These are phyloP conservation scores for Alternaria alternata DNA, from an alignment of 2,329 filamentous ascomycete species.

Conservation along the genomic window DNA sequence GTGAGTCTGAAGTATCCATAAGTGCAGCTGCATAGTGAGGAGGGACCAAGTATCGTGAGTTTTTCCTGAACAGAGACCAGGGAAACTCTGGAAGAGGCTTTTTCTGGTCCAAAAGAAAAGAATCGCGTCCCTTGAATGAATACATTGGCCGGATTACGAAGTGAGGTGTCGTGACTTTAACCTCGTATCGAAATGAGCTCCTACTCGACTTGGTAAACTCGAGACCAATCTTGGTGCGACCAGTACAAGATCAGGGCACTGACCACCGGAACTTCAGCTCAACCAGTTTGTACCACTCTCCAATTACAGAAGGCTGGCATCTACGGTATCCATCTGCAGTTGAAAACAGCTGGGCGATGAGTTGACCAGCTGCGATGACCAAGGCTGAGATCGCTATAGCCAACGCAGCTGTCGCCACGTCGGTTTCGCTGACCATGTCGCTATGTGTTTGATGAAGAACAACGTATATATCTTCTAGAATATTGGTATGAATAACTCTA, in stretches of 20 bases:
- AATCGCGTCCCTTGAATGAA: too few relatives aligned
- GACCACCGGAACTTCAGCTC: constrained; percentile 1
- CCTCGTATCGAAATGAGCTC: constrained; percentile 17
- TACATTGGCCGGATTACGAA: too few relatives aligned
- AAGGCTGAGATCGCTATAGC: constrained; percentile 15
- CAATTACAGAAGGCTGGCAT: constrained; percentile 15
- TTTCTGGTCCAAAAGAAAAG: accelerated
- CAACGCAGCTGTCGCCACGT: constrained; percentile 7
- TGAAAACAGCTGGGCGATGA: constrained; percentile 18
- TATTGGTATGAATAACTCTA: too few relatives aligned
- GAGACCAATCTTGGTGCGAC: too few relatives aligned
- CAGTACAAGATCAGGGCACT: not conserved
- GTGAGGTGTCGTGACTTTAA: constrained; percentile 16
- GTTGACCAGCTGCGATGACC: constrained; percentile 11
- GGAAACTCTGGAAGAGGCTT: not conserved
- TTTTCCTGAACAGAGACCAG: not conserved
- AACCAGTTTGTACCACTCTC: constrained; percentile 2
- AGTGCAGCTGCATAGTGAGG: not conserved
- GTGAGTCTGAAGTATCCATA: not conserved
- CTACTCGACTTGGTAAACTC: too few relatives aligned
- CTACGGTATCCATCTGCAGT: constrained; percentile 21
- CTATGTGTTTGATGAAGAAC: not conserved
- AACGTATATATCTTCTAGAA: accelerated
- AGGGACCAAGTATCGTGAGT: not conserved
- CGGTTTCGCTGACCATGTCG: not conserved